Conservation (phyloP, 306 rosid genomes). For the Sicyos baderoa region DNA sequence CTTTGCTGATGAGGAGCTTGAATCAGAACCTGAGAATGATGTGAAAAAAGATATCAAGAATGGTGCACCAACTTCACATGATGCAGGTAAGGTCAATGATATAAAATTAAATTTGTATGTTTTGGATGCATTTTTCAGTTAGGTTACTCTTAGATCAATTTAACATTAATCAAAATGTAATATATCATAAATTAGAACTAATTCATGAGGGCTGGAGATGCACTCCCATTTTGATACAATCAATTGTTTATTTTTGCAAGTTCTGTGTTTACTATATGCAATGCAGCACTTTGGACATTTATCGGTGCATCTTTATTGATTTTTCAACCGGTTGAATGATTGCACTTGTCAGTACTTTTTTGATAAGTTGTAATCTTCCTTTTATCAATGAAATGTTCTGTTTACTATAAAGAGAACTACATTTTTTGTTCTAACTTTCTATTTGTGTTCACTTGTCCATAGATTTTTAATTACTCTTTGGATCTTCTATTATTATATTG, state of each 20-base stretch:
- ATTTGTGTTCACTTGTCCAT: neutral
- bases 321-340: neutral
- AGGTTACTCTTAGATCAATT: neutral
- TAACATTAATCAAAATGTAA: neutral
- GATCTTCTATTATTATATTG: neutral
- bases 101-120: neutral
- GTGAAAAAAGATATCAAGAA: constrained; percentile 38
- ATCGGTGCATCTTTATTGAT: neutral
- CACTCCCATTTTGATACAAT: neutral
- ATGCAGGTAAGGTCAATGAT: constrained; percentile 37
- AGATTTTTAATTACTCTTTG: neutral
- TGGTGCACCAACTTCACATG: constrained; percentile 27
- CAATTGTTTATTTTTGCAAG: neutral
- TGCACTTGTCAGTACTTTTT: neutral
- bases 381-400: no score
- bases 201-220: neutral
- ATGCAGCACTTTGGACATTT: neutral
- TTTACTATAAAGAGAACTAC: no score
- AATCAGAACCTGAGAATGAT: constrained; percentile 47
- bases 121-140: neutral
- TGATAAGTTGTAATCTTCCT: no score
- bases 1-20: constrained; percentile 87
- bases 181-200: neutral
- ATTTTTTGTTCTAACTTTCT: neutral
- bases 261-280: neutral